Conservation (phyloP, 139 green algal species). For the Chlorella sp. region DNA sequence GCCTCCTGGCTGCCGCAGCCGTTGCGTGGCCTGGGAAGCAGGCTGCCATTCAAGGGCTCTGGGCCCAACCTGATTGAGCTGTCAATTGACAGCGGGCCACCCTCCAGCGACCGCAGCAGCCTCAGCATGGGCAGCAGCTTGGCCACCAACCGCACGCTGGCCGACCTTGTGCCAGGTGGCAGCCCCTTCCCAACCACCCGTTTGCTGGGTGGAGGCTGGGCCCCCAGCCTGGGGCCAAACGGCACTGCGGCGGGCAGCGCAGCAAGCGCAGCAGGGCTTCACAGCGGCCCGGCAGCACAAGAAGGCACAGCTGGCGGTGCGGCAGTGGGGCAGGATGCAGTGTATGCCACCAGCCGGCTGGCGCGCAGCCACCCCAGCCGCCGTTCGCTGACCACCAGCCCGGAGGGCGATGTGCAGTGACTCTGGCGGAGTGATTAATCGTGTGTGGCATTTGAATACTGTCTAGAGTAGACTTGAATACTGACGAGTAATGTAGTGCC, state of each 20-base stretch:
- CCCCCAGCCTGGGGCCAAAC: too few species aligned
- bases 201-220: too few species aligned
- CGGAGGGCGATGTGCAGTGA: background rate
- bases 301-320: too few species aligned
- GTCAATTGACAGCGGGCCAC: background rate
- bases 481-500: background rate
- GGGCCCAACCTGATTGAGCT: background rate
- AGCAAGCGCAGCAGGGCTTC: too few species aligned
- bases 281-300: too few species aligned
- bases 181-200: too few species aligned
- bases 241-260: too few species aligned
- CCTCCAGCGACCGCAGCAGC: background rate
- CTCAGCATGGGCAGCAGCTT: background rate
- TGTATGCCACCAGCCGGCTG: too few species aligned
- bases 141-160: background rate
- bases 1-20: too few species aligned
- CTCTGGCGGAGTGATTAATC: too few species aligned
- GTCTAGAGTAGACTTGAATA: background rate
- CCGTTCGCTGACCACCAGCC: constrained; percentile 12
- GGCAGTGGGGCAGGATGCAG: too few species aligned
- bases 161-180: background rate
- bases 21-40: background rate
- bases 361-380: constrained; percentile 3
- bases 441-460: background rate
- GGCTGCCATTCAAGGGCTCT: background rate